phyloP scores from a whole-genome alignment of 495 filamentous ascomycete genomes.

The Bathelium albidoporum region DNA sequence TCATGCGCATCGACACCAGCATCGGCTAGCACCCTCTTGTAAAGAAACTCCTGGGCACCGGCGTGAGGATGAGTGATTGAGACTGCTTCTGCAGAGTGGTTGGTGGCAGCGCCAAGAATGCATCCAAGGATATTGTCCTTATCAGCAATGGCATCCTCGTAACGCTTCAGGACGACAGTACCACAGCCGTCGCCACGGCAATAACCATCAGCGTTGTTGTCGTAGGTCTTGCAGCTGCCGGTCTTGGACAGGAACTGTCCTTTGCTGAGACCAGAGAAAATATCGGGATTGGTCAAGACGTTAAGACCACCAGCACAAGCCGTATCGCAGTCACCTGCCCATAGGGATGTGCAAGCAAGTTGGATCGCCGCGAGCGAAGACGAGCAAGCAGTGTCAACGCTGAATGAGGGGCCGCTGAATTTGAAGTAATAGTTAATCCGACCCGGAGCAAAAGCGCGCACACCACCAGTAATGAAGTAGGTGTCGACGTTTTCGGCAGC shows the following conservation, averaged over 20 bases:
- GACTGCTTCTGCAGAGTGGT: slow-evolving; percentile 35
- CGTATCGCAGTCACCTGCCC: slow-evolving; percentile 73
- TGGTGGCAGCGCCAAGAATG: slow-evolving; percentile 35
- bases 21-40: slow-evolving; percentile 34
- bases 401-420: slow-evolving; percentile 77
- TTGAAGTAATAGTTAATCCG: slow-evolving; percentile 85
- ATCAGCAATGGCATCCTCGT: slow-evolving; percentile 38
- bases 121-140: slow-evolving; percentile 40
- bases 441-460: slow-evolving; percentile 77
- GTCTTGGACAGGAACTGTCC: slow-evolving; percentile 74
- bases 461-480: slow-evolving; percentile 85
- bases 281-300: slow-evolving; percentile 71
- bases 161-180: slow-evolving; percentile 39
- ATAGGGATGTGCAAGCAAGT: slow-evolving; percentile 70
- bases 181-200: slow-evolving; percentile 39
- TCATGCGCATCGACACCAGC: slow-evolving; percentile 40
- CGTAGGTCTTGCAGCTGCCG: slow-evolving; percentile 60
- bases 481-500: slow-evolving; percentile 85
- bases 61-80: slow-evolving; percentile 41
- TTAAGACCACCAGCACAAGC: slow-evolving; percentile 78
- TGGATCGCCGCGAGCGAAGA: slow-evolving; percentile 77
- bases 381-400: slow-evolving; percentile 83
- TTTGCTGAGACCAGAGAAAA: slow-evolving; percentile 71
- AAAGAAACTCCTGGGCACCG: slow-evolving; percentile 38
- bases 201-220: slow-evolving; percentile 40